A percentile compares a stretch with the other conserved stretches of the same genome.
Evolutionary conservation across 1,139 yeast genomes (phyloP).

Genomic region (Sugiyamaella neomexicana): DNA sequence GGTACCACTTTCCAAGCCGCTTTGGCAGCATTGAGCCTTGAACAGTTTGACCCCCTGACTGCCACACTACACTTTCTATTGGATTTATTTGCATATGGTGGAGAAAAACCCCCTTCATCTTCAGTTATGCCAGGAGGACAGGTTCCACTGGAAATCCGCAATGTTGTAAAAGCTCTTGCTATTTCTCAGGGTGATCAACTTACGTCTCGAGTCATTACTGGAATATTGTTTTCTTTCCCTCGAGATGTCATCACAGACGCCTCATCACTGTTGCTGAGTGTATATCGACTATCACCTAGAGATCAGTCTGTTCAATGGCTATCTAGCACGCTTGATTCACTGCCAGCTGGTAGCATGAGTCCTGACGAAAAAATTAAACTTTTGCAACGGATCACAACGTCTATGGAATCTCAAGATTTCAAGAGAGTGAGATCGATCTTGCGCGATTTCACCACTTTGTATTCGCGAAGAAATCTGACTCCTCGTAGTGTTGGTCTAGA

Average conservation of each 20-base stretch:
- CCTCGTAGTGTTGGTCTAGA: conserved; percentile 15
- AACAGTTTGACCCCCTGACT: conserved; percentile 69
- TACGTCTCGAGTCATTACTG: conserved; percentile 56
- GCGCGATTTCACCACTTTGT: conserved; percentile 79
- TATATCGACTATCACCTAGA: conserved; percentile 55
- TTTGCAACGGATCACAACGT: conserved; percentile 54
- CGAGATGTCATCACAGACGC: conserved; percentile 72
- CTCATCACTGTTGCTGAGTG: conserved; percentile 67
- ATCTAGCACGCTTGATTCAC: conserved; percentile 50
- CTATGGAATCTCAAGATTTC: conserved; percentile 68
- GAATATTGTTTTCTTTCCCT: conserved; percentile 72
- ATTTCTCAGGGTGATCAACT: conserved; percentile 58
- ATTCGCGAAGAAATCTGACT: conserved; percentile 55
- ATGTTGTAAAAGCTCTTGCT: conserved; percentile 48
- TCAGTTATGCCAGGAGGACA: conserved; percentile 49
- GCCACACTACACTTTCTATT: conserved; percentile 73
- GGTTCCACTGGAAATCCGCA: conserved; percentile 55
- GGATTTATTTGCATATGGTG: conserved; percentile 83
- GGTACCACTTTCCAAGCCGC: conserved; percentile 62
- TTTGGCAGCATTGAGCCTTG: conserved; percentile 55
- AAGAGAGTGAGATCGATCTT: conserved; percentile 70
- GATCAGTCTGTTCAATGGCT: conserved; percentile 59
- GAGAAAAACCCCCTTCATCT: conserved; percentile 76
- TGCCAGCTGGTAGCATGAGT: conserved; percentile 62
- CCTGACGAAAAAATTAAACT: conserved; percentile 65